Conservation (phyloP, 345 rosid species). For the Carallia pectinifolia region DNA sequence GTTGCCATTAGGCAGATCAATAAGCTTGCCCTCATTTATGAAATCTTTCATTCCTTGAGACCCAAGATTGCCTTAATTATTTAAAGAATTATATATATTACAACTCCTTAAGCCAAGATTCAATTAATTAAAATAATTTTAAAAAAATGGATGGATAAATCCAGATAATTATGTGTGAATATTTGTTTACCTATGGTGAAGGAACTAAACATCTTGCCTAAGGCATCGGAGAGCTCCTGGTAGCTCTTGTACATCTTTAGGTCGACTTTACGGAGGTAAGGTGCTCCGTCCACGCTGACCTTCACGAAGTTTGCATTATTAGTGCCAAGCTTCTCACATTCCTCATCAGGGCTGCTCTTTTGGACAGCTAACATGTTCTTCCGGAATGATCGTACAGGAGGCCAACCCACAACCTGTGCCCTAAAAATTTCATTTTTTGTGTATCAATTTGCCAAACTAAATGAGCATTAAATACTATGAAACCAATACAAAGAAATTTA, state of each 20-base stretch:
- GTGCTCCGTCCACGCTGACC: conserved; percentile 95
- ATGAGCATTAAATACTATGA: no score
- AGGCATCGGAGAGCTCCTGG: conserved; percentile 62
- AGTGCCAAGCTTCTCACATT: conserved; percentile 22
- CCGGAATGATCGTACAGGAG: conserved; percentile 82
- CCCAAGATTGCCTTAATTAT: conserved; percentile 56
- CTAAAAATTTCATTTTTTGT: conserved; percentile 29
- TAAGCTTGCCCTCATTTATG: conserved; percentile 68
- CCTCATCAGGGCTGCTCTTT: conserved; percentile 33
- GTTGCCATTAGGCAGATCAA: conserved; percentile 60
- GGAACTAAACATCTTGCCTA: conserved; percentile 74
- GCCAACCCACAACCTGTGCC: conserved; percentile 98
- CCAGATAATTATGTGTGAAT: no score
- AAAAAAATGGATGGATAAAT: no score
- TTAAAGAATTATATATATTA: no score
- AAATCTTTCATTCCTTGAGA: conserved; percentile 81
- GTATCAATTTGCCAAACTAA: neutral
- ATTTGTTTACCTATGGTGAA: conserved; percentile 57
- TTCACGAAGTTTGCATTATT: conserved; percentile 55
- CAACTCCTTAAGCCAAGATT: no score
- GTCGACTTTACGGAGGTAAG: conserved; percentile 88
- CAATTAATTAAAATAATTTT: no score
- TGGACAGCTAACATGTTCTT: conserved; percentile 62
- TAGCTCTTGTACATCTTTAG: conserved; percentile 67
- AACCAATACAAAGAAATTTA: no score